These are phyloP conservation scores for Rubia tinctorum DNA, from an alignment of 305 asterid species.

Conservation along the genomic window DNA sequence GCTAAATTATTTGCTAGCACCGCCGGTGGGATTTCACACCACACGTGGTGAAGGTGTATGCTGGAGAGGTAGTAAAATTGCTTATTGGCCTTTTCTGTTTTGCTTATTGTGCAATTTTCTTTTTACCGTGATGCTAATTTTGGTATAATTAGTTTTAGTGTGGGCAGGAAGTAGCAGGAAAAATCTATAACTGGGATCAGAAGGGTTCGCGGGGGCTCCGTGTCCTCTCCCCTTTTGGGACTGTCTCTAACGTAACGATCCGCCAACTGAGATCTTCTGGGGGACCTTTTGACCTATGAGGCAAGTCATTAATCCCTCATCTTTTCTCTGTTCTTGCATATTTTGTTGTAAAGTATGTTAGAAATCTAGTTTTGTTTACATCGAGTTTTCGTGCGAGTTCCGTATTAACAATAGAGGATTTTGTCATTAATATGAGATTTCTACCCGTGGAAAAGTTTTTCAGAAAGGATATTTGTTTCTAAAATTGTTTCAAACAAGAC, in stretches of 20 bases:
- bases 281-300: conserved; percentile 90
- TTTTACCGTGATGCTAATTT: conserved; percentile 1
- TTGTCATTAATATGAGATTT: background rate
- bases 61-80: conserved; percentile 72
- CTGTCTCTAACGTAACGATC: conserved; percentile 79
- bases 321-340: background rate
- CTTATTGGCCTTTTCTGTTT: background rate
- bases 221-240: conserved; percentile 86
- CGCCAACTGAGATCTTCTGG: conserved; percentile 95
- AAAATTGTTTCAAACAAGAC: background rate
- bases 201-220: conserved; percentile 82
- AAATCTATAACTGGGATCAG: conserved; percentile 74
- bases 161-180: conserved; percentile 87
- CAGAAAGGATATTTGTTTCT: background rate
- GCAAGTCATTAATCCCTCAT: conserved; percentile 24
- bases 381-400: background rate
- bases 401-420: too few relatives aligned
- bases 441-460: background rate
- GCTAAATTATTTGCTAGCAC: conserved; percentile 85
- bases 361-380: background rate
- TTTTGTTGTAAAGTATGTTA: background rate
- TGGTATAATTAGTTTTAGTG: background rate
- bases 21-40: conserved; percentile 95
- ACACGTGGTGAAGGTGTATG: conserved; percentile 72
- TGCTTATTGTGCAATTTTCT: background rate